These are phyloP conservation scores for Colletotrichum tropicicola DNA, from an alignment of 2,329 filamentous ascomycete species.

Conservation along the genomic window DNA sequence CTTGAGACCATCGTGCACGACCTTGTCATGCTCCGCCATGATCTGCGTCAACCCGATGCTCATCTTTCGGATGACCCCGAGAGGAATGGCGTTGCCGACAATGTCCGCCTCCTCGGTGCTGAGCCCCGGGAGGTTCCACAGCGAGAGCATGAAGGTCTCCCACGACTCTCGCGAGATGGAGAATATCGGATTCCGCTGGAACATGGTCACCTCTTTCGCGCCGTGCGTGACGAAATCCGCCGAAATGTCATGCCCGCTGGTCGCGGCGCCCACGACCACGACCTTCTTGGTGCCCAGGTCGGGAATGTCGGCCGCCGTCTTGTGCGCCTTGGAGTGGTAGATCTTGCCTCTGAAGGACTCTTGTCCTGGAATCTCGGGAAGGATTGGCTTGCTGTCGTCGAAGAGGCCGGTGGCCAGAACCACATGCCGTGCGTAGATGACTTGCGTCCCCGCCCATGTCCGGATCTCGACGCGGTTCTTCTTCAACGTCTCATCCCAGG, in stretches of 20 bases:
- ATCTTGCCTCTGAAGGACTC: slow-evolving; percentile 50
- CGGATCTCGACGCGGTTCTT: slow-evolving; percentile 48
- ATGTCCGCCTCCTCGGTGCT: slow-evolving; percentile 61
- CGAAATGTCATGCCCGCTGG: slow-evolving; percentile 59
- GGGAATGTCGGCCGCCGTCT: slow-evolving; percentile 44
- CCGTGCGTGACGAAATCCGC: slow-evolving; percentile 59
- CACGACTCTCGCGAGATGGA: slow-evolving; percentile 52
- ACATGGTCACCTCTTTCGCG: slow-evolving; percentile 56
- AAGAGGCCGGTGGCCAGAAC: slow-evolving; percentile 57
- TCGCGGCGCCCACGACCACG: slow-evolving; percentile 57
- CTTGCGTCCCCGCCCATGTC: slow-evolving; percentile 34
- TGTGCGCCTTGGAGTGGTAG: slow-evolving; percentile 54
- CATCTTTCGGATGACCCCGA: slow-evolving; percentile 55
- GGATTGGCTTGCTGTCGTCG: slow-evolving; percentile 46
- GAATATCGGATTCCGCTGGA: slow-evolving; percentile 61
- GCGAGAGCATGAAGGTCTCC: slow-evolving; percentile 51
- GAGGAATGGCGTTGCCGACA: slow-evolving; percentile 53
- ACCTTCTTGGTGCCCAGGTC: slow-evolving; percentile 47
- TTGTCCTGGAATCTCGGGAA: slow-evolving; percentile 50
- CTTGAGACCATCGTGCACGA: slow-evolving; percentile 52
- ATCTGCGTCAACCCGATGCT: slow-evolving; percentile 49
- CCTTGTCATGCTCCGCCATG: slow-evolving; percentile 50
- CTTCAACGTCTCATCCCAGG: slow-evolving; percentile 45
- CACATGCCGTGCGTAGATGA: slow-evolving; percentile 50
- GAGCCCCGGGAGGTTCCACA: slow-evolving; percentile 44